phyloP scores from a whole-genome alignment of 495 filamentous ascomycete genomes.

The Aspergillus saccharolyticus region DNA sequence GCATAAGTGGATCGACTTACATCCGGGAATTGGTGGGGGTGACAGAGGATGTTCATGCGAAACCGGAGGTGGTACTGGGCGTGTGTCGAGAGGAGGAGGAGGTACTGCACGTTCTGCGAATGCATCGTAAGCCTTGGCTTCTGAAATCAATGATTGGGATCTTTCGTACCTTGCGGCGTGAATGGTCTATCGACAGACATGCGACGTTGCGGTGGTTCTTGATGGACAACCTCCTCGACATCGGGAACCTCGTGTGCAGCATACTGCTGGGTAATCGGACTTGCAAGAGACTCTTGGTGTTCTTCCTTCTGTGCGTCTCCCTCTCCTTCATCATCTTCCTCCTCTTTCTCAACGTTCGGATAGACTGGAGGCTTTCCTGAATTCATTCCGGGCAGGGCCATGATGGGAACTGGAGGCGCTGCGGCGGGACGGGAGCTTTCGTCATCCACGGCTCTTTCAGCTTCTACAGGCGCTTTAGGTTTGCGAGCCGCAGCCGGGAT shows the following conservation, averaged over 20 bases:
- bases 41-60: conserved; percentile 61
- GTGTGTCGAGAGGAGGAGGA: conserved; percentile 29
- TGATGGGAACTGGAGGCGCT: conserved; percentile 71
- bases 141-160: background rate
- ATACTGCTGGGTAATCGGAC: conserved; percentile 41
- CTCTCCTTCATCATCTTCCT: conserved; percentile 41
- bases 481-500: conserved; percentile 42
- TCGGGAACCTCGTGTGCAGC: conserved; percentile 52
- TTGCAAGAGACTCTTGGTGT: conserved; percentile 32
- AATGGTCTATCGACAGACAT: conserved; percentile 44
- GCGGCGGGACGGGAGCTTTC: conserved; percentile 46
- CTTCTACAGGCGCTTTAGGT: conserved; percentile 51
- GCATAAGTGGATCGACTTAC: conserved; percentile 46
- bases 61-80: conserved; percentile 51
- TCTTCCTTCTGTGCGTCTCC: conserved; percentile 46
- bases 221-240: conserved; percentile 51
- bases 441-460: conserved; percentile 59
- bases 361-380: conserved; percentile 36
- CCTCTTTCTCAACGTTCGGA: conserved; percentile 38
- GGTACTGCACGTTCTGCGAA: conserved; percentile 26
- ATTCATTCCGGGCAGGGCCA: conserved; percentile 71
- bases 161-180: conserved; percentile 49
- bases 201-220: conserved; percentile 38
- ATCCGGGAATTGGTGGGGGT: conserved; percentile 62
- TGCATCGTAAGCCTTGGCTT: conserved; percentile 7